Percentiles rank a stretch among this genome's conserved stretches.
Evolutionary conservation across 495 filamentous ascomycete species (phyloP).

Genomic region (Gamarada debralockiae): DNA sequence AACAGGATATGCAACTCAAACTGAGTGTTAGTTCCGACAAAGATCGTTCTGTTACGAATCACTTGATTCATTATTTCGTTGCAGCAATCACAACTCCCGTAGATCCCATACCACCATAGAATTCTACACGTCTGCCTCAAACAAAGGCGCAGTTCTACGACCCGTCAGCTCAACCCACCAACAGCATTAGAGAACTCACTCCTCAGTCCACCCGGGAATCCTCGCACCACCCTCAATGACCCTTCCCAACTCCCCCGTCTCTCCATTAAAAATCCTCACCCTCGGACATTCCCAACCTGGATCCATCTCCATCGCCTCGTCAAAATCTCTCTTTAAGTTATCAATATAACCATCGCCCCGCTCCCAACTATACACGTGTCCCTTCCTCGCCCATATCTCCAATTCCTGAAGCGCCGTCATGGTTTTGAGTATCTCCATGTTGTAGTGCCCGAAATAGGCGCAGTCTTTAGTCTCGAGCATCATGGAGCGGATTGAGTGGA

Average conservation of each 20-base stretch:
- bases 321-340: constrained; percentile 14
- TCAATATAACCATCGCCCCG: background rate
- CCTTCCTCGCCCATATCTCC: constrained; percentile 2
- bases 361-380: background rate
- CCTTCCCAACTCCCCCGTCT: background rate
- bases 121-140: too few relatives aligned
- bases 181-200: constrained; percentile 1
- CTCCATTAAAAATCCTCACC: constrained; percentile 4
- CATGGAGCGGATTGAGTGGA: background rate
- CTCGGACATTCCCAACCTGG: constrained; percentile 15
- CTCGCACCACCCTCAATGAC: constrained; percentile 4
- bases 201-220: constrained; percentile 8
- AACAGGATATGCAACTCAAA: too few relatives aligned
- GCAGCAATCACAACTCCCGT: too few relatives aligned
- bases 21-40: too few relatives aligned
- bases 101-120: too few relatives aligned
- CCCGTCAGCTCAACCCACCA: background rate
- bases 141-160: too few relatives aligned
- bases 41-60: too few relatives aligned
- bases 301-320: constrained; percentile 8
- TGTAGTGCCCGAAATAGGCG: constrained; percentile 17
- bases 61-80: too few relatives aligned
- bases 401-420: constrained; percentile 11
- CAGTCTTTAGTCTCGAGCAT: constrained; percentile 11
- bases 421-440: constrained; percentile 9